These are phyloP conservation scores for Colletotrichum tabaci DNA, from an alignment of 2,329 filamentous ascomycete species.

Conservation along the genomic window DNA sequence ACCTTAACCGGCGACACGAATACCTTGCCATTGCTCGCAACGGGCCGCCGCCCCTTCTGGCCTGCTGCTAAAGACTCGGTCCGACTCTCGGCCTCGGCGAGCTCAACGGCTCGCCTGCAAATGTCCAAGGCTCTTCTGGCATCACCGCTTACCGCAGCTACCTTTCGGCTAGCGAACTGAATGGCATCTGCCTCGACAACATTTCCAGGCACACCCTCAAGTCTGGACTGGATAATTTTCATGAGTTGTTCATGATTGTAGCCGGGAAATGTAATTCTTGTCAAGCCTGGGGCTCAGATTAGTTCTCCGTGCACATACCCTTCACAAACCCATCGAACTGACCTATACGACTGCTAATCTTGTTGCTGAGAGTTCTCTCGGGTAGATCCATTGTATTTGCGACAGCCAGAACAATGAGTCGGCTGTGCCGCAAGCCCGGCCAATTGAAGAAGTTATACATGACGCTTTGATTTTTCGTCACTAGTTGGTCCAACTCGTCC, in stretches of 20 bases:
- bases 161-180: constrained; percentile 96
- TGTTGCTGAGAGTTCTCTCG: constrained; percentile 96
- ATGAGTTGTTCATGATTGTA: constrained; percentile 98
- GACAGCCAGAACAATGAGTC: constrained; percentile 95
- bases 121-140: constrained; percentile 94
- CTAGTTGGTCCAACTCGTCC: constrained; percentile 98
- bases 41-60: constrained; percentile 59
- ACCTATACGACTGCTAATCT: constrained; percentile 92
- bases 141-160: constrained; percentile 95
- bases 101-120: constrained; percentile 93
- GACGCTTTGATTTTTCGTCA: constrained; percentile 98
- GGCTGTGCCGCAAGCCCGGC: constrained; percentile 91
- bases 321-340: constrained; percentile 45
- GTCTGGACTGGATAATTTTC: constrained; percentile 95
- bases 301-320: background rate
- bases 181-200: constrained; percentile 95
- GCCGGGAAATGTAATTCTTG: constrained; percentile 95
- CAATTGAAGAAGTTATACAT: constrained; percentile 99
- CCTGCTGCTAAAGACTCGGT: constrained; percentile 73
- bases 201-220: constrained; percentile 88
- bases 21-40: constrained; percentile 48
- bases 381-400: constrained; percentile 99
- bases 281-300: constrained; percentile 70
- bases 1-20: constrained; percentile 71
- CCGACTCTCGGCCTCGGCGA: constrained; percentile 82